Evolutionary conservation across 257 asterid species (phyloP).

Genomic region (Fraxinus americana): DNA sequence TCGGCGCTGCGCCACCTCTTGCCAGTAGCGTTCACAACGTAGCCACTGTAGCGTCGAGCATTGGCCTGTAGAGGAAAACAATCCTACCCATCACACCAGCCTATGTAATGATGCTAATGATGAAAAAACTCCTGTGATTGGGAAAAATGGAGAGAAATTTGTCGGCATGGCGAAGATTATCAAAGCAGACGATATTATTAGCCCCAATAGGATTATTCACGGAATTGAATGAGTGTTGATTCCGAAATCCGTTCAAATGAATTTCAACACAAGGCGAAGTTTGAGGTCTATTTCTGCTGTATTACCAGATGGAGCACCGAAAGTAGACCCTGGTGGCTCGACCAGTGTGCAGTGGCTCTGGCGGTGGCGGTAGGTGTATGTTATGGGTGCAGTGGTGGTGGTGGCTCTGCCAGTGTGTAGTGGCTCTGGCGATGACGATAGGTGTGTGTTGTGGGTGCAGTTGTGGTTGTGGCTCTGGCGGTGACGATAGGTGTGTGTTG

Average conservation of each 20-base stretch:
- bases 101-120: slow-evolving; percentile 41
- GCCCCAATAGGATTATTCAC: slow-evolving; percentile 91
- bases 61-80: slow-evolving; percentile 30
- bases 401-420: too few species aligned
- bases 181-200: slow-evolving; percentile 57
- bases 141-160: slow-evolving; percentile 40
- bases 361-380: too few species aligned
- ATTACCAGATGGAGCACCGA: slow-evolving; percentile 84
- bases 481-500: too few species aligned
- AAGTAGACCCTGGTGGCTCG: slow-evolving; percentile 91
- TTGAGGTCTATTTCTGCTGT: slow-evolving; percentile 74
- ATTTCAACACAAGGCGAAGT: slow-evolving; percentile 77
- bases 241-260: slow-evolving; percentile 82
- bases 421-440: too few species aligned
- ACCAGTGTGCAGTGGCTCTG: too few species aligned
- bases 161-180: slow-evolving; percentile 50
- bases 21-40: too few species aligned
- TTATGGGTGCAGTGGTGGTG: too few species aligned
- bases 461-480: too few species aligned
- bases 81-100: slow-evolving; percentile 34
- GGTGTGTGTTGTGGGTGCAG: too few species aligned
- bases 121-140: slow-evolving; percentile 40
- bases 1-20: too few species aligned
- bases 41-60: too few species aligned
- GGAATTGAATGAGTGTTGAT: slow-evolving; percentile 77